Evolutionary conservation across 2,329 filamentous ascomycete genomes (phyloP).

Genomic region (Eutypa lata): DNA sequence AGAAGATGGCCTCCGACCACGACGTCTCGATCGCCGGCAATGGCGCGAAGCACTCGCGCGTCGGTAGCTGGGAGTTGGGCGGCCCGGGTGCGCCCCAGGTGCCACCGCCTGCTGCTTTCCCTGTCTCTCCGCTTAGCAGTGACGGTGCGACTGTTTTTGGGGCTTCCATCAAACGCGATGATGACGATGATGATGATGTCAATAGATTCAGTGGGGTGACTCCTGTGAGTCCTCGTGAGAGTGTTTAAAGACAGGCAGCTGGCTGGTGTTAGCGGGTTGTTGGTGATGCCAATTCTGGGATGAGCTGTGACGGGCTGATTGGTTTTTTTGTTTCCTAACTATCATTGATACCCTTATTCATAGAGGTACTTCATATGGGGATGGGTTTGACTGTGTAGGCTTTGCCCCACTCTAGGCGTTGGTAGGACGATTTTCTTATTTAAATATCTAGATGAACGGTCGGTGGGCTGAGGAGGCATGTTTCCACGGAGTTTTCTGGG

Average conservation of each 20-base stretch:
- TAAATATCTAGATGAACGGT: too few species aligned
- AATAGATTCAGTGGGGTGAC: slow-evolving; percentile 33
- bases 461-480: background rate
- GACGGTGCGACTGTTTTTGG: slow-evolving; percentile 13
- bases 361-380: too few species aligned
- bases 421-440: too few species aligned
- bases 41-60: slow-evolving; percentile 41
- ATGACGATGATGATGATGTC: slow-evolving; percentile 34
- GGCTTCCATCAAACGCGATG: slow-evolving; percentile 10
- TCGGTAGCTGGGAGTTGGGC: slow-evolving; percentile 49
- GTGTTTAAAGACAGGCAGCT: slow-evolving; percentile 24
- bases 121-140: slow-evolving; percentile 10
- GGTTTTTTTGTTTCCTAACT: too few species aligned
- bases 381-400: too few species aligned
- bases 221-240: slow-evolving; percentile 38
- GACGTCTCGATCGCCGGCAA: slow-evolving; percentile 39
- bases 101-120: background rate
- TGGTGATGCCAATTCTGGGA: too few species aligned
- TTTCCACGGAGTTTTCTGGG: background rate
- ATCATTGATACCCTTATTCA: too few species aligned
- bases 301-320: too few species aligned
- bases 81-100: slow-evolving; percentile 17
- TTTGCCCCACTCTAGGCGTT: too few species aligned
- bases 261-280: too few species aligned
- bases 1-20: slow-evolving; percentile 42